Conservation (phyloP, 805 yeast genomes). For the Monosporozyma servazzii region DNA sequence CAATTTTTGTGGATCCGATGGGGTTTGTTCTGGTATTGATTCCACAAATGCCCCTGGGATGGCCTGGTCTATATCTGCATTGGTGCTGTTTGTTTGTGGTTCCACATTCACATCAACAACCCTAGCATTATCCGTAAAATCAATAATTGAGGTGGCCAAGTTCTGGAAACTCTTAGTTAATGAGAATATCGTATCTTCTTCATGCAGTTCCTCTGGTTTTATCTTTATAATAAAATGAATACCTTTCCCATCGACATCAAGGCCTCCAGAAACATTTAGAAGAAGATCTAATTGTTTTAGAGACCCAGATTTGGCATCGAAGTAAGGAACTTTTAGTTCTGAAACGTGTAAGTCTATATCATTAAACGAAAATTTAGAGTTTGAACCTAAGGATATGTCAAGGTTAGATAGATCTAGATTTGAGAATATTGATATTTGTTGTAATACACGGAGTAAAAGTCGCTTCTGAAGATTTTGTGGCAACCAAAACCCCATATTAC, state of each 20-base stretch:
- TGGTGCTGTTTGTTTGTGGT: background rate
- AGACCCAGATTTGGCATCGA: conserved; percentile 52
- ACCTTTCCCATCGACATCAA: conserved; percentile 48
- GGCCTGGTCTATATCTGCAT: too few relatives aligned
- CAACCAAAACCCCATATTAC: conserved; percentile 44
- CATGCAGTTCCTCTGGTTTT: background rate
- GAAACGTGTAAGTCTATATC: conserved; percentile 68
- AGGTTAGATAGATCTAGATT: conserved; percentile 72
- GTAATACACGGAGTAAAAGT: conserved; percentile 66
- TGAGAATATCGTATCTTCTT: conserved; percentile 31
- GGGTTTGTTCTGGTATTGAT: background rate
- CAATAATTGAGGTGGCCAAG: conserved; percentile 46
- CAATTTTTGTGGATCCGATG: background rate
- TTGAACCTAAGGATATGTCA: conserved; percentile 66
- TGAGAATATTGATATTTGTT: conserved; percentile 73
- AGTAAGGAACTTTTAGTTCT: conserved; percentile 56
- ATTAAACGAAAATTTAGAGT: conserved; percentile 40
- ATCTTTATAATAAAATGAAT: conserved; percentile 33
- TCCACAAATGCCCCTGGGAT: background rate
- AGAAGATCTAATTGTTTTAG: conserved; percentile 46
- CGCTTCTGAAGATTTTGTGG: conserved; percentile 81
- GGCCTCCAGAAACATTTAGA: conserved; percentile 64
- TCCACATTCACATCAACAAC: conserved; percentile 6
- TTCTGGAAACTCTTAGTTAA: conserved; percentile 68
- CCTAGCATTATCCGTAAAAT: conserved; percentile 22